Base-by-base conservation (phyloP, 2,329 filamentous ascomycete species). In the Monilinia vaccinii-corymbosi region DNA sequence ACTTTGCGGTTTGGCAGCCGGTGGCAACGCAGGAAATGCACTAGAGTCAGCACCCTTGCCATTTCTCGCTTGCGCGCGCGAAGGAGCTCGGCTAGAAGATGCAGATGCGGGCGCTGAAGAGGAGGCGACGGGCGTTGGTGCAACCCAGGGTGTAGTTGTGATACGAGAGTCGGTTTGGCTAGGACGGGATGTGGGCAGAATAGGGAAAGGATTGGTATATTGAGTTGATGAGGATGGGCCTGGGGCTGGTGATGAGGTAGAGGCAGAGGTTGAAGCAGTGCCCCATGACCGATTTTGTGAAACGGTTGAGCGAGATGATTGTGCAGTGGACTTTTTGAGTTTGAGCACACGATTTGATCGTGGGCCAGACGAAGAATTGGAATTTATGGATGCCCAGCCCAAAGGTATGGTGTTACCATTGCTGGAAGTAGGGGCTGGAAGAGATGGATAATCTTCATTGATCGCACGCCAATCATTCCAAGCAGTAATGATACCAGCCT, bases 401-500 rank as follows among this genome's bases (percentile, higher is more conserved):
- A 69, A 56, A 21, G 65, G 68, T 45, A 69, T 63, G 3, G 64
- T 64, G 36, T 56, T 65, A 11, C 76, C 76, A 42, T 55, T 62
- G 31, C 86, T 85, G 42, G 85, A 80, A 58, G 82, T 81, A 0
- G 89, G 81, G 0, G 88, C 87, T 1, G 93, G 92, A 0, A 97
- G 78, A 1, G 89, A 90, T 0, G 93, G 93, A 67, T 97, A 97
- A 72, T 97, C 92, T 73, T 97, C 92, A 66, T 96, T 95, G 75
- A 96, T 94, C 42, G 91, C 91, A 50, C 90, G 89, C 90, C 93
- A 97, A 74, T 96, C 89, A 67, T 91, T 90, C 91, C 93, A 97
- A 1, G 92, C 90, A 68, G 87, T 87, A 31, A 91, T 82, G 3
- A 99, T 76, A 0, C 78, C 79, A 56, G 87, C 85, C 1, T 84